Conservation (phyloP, 1,284 basidiomycete species). For the Cutaneotrichosporon dermatis region DNA sequence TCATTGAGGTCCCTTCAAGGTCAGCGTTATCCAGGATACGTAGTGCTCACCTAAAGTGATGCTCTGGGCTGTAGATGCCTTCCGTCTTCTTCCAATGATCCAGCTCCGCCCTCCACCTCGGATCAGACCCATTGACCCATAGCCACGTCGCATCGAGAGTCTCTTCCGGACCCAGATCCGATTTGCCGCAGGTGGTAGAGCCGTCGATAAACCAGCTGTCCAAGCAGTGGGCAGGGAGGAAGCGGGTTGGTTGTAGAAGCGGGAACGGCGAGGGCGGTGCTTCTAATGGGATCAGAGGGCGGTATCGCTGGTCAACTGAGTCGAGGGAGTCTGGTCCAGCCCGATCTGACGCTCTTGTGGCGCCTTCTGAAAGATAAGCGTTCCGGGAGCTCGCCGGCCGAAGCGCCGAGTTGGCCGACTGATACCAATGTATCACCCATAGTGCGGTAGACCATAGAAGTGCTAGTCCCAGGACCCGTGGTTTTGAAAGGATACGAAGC, state of each 20-base stretch:
- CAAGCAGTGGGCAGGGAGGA: constrained; percentile 36
- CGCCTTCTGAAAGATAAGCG: neutral
- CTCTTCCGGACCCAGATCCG: constrained; percentile 39
- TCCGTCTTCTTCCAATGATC: constrained; percentile 18
- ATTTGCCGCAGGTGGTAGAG: constrained; percentile 31
- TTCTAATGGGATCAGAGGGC: constrained; percentile 30
- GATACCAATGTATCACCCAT: too few species aligned
- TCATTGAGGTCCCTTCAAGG: constrained; percentile 41
- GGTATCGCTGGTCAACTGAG: constrained; percentile 32
- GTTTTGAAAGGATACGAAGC: too few species aligned
- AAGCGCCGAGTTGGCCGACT: too few species aligned
- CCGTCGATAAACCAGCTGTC: constrained; percentile 44
- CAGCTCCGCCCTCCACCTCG: constrained; percentile 37
- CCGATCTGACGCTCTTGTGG: neutral
- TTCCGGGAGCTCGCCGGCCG: neutral
- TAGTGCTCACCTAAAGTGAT: constrained; percentile 40
- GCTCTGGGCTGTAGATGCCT: constrained; percentile 34
- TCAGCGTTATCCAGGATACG: neutral
- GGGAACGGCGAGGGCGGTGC: constrained; percentile 38
- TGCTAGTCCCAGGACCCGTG: too few species aligned
- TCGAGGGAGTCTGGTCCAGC: constrained; percentile 30
- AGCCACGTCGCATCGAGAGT: constrained; percentile 42
- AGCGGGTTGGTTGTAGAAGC: constrained; percentile 32
- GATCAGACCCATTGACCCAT: constrained; percentile 47
- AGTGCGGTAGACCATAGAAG: too few species aligned